Conservation (phyloP, 2,329 filamentous ascomycete genomes). For the Penicillium sp. region DNA sequence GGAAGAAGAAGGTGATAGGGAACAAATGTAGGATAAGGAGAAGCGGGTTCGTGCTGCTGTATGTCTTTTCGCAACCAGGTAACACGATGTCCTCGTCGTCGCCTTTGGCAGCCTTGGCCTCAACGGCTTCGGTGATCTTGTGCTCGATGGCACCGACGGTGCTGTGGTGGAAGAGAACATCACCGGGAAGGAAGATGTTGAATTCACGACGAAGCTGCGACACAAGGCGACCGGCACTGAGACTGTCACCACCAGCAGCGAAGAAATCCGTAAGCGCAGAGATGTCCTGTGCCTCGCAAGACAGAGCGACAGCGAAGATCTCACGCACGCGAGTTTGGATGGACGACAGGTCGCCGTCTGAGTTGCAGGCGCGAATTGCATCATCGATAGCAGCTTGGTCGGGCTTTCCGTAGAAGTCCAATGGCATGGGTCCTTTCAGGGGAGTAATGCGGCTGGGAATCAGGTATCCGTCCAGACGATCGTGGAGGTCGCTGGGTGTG, state of each 20-base stretch:
- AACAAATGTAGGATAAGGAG: constrained; percentile 52
- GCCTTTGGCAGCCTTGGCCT: constrained; percentile 14
- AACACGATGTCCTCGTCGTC: constrained; percentile 24
- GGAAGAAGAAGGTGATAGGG: constrained; percentile 51
- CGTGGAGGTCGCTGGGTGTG: constrained; percentile 15
- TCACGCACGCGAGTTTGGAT: constrained; percentile 43
- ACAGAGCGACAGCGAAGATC: constrained; percentile 48
- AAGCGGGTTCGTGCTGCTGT: constrained; percentile 50
- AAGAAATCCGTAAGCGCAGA: constrained; percentile 49
- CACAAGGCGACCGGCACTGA: constrained; percentile 52
- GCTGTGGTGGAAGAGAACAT: constrained; percentile 51
- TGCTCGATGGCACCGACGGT: constrained; percentile 41
- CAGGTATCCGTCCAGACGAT: constrained; percentile 33
- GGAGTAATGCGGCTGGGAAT: constrained; percentile 40
- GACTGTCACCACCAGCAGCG: constrained; percentile 52
- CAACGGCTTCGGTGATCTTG: constrained; percentile 12
- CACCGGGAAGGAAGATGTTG: constrained; percentile 49
- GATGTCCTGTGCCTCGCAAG: constrained; percentile 41
- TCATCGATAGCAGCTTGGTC: constrained; percentile 39
- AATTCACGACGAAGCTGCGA: constrained; percentile 52
- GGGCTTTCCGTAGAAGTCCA: constrained; percentile 30
- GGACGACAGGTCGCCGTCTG: constrained; percentile 21
- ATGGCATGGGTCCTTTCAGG: constrained; percentile 37
- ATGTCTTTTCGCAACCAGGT: constrained; percentile 33
- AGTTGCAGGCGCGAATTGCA: constrained; percentile 25